Conservation (phyloP, 495 filamentous ascomycete genomes). For the Penicillium subrubescens region DNA sequence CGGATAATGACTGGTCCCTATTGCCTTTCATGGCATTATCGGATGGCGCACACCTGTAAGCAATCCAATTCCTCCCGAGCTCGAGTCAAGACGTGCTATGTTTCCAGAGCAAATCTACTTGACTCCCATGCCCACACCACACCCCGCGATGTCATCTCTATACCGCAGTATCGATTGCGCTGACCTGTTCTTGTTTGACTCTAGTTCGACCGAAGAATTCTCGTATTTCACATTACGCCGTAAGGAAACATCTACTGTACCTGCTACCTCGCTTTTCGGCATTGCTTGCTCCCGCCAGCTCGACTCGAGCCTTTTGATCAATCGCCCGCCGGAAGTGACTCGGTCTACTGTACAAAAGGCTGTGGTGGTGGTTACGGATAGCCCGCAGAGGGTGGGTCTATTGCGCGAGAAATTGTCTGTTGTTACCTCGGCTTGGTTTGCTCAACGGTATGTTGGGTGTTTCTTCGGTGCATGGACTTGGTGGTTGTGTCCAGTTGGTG, state of each 20-base stretch:
- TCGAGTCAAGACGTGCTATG: not conserved
- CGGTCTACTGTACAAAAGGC: conserved; percentile 97
- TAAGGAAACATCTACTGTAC: conserved; percentile 54
- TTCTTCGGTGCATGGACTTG: not conserved
- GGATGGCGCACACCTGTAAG: conserved; percentile 92
- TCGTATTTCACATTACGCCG: conserved; percentile 94
- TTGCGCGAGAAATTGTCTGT: conserved; percentile 81
- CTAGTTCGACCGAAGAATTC: conserved; percentile 86
- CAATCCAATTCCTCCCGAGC: not conserved
- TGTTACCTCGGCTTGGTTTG: conserved; percentile 95
- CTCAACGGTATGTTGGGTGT: conserved; percentile 72
- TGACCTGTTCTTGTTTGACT: conserved; percentile 1
- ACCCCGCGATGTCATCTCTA: not conserved
- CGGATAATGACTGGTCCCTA: conserved; percentile 87
- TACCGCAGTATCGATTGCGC: not conserved
- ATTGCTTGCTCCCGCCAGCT: conserved; percentile 95
- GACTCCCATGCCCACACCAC: not conserved
- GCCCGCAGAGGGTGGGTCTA: conserved; percentile 76
- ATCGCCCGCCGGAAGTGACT: conserved; percentile 85
- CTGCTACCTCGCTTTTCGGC: conserved; percentile 89
- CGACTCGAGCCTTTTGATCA: conserved; percentile 72
- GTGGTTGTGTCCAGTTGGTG: not conserved
- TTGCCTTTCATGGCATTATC: conserved; percentile 98
- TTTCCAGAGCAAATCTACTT: not conserved
- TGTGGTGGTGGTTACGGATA: conserved; percentile 94